phyloP scores from a whole-genome alignment of 1,284 basidiomycete species.

The Apiotrichum domesticum region DNA sequence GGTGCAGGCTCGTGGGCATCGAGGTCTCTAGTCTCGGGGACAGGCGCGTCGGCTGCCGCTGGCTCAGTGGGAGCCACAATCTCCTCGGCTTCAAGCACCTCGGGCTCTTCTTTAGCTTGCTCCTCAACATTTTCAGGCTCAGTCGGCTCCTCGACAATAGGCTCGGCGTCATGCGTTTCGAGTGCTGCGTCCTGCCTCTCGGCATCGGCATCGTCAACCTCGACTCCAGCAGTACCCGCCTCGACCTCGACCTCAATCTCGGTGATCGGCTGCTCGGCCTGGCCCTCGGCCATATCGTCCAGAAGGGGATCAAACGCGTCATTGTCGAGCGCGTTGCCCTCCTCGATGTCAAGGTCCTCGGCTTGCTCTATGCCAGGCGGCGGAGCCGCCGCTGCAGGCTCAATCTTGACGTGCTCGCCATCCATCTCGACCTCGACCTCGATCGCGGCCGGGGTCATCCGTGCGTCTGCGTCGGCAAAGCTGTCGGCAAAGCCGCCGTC shows the following conservation, averaged over 20 bases:
- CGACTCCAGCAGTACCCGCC: slow-evolving; percentile 1
- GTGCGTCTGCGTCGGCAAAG: slow-evolving; percentile 1
- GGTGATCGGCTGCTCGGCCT: slow-evolving; percentile 1
- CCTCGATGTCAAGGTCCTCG: slow-evolving; percentile 4
- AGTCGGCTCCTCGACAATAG: not conserved
- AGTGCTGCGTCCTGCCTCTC: not conserved
- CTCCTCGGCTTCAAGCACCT: too few relatives aligned
- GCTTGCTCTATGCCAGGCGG: too few relatives aligned
- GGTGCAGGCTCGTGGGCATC: too few relatives aligned
- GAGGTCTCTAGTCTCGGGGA: too few relatives aligned
- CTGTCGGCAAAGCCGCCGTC: not conserved
- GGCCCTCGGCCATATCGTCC: slow-evolving; percentile 3
- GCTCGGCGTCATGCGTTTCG: not conserved
- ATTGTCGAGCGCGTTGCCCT: not conserved
- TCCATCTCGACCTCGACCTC: not conserved
- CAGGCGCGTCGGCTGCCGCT: too few relatives aligned
- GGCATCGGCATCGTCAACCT: not conserved
- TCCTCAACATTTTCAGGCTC: not conserved
- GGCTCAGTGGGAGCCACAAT: too few relatives aligned
- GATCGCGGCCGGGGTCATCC: not conserved
- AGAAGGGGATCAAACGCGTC: not conserved
- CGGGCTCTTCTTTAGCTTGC: slow-evolving; percentile 8
- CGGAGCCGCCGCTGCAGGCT: too few relatives aligned
- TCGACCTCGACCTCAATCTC: not conserved
- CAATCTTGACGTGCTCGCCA: not conserved